Evolutionary conservation across 495 filamentous ascomycete genomes (phyloP).

Genomic region (Hyaloscypha hepaticicola): DNA sequence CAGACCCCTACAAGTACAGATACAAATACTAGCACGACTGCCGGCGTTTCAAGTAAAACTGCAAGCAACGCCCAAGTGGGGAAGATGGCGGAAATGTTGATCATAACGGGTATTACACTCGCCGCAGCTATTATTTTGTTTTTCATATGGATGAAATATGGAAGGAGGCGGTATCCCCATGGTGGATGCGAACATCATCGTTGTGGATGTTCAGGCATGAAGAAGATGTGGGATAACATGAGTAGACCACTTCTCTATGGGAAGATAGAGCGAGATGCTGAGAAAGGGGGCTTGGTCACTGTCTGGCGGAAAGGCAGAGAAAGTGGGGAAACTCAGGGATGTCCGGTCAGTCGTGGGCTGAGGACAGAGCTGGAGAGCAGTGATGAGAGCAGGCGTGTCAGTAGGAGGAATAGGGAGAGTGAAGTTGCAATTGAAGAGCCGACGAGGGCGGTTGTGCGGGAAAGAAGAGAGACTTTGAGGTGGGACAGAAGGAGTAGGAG

Average conservation of each 20-base stretch:
- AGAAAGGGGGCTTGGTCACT: neutral
- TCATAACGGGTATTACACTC: slow-evolving; percentile 7
- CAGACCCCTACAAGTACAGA: neutral
- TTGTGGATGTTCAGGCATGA: neutral
- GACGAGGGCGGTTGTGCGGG: neutral
- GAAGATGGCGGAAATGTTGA: slow-evolving; percentile 9
- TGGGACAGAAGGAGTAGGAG: slow-evolving; percentile 6
- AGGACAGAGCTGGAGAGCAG: neutral
- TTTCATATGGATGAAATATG: slow-evolving; percentile 15
- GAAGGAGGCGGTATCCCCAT: neutral
- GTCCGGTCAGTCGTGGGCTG: neutral
- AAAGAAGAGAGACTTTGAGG: neutral
- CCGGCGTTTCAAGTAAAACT: neutral
- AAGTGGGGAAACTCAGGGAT: neutral
- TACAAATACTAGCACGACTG: neutral
- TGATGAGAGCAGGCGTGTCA: neutral
- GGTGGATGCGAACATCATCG: neutral
- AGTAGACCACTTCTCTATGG: neutral
- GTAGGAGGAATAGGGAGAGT: neutral
- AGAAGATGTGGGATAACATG: slow-evolving; percentile 6
- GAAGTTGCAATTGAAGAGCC: neutral
- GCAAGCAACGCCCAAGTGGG: neutral
- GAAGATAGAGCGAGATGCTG: neutral
- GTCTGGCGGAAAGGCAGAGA: neutral
- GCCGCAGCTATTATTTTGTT: slow-evolving; percentile 4